These are phyloP conservation scores for Draba incana DNA, from an alignment of 345 rosid genomes.

Conservation along the genomic window DNA sequence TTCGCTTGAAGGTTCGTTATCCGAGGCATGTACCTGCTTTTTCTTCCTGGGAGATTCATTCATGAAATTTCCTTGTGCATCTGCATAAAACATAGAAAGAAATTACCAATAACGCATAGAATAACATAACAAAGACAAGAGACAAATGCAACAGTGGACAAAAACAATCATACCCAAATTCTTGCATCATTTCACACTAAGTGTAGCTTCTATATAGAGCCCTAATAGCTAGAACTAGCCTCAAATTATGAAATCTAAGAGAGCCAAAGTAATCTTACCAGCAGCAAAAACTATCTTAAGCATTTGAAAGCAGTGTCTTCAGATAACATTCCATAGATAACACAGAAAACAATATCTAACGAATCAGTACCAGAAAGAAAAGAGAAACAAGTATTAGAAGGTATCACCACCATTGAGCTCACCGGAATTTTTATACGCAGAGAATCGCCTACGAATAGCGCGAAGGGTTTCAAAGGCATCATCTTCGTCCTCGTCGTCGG, in stretches of 20 bases:
- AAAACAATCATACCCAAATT: constrained; percentile 2
- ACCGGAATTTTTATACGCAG: constrained; percentile 57
- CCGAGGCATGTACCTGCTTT: constrained; percentile 45
- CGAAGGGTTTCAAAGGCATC: constrained; percentile 76
- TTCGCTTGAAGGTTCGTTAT: constrained; percentile 42
- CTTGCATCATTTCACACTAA: not conserved
- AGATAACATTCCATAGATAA: constrained; percentile 19
- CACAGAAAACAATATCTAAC: constrained; percentile 13
- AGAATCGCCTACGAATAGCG: constrained; percentile 69
- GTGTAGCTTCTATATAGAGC: no score
- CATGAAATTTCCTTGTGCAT: constrained; percentile 27
- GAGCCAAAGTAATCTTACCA: no score
- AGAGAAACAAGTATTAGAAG: not conserved
- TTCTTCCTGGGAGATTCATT: constrained; percentile 43
- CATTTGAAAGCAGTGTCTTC: constrained; percentile 26
- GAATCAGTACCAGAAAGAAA: constrained; percentile 11
- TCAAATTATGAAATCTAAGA: no score
- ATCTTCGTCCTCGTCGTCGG: constrained; percentile 55
- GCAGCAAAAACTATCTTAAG: no score
- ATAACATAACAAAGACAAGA: not conserved
- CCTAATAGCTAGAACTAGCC: no score
- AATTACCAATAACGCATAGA: constrained; percentile 26
- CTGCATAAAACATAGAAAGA: constrained; percentile 36
- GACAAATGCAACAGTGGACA: not conserved
- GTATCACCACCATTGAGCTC: constrained; percentile 27